Evolutionary conservation across 23 red algal species (phyloP).

Genomic region (Gracilaria domingensis): DNA sequence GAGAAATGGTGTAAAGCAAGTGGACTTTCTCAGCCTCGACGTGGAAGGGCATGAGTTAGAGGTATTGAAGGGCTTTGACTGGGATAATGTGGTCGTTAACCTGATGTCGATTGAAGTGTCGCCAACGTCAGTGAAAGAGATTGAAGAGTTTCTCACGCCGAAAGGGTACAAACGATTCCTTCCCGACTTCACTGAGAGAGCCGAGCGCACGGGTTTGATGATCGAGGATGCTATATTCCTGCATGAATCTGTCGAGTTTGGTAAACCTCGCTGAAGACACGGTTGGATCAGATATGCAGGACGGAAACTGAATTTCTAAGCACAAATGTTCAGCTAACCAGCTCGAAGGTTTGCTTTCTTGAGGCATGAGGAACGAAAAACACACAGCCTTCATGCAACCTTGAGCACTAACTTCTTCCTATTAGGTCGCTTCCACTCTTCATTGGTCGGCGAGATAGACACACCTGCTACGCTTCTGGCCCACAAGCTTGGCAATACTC

Average conservation of each 20-base stretch:
- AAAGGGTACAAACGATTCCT: background rate
- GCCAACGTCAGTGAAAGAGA: conserved; percentile 15
- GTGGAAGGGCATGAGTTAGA: conserved; percentile 71
- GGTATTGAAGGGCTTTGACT: conserved; percentile 67
- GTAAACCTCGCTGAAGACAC: conserved; percentile 12
- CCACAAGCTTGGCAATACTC: background rate
- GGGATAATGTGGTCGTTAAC: conserved; percentile 45
- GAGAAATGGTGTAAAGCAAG: conserved; percentile 29
- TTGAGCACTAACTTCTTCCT: background rate
- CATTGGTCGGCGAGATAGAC: background rate
- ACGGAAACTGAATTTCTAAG: background rate
- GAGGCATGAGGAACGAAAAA: background rate
- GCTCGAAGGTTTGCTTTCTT: background rate
- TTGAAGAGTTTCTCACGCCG: conserved; percentile 27
- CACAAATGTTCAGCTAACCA: background rate
- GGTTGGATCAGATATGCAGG: background rate
- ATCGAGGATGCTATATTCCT: conserved; percentile 30
- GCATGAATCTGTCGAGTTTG: conserved; percentile 37
- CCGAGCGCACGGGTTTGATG: conserved; percentile 15
- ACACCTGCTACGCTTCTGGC: background rate
- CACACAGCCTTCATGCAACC: background rate
- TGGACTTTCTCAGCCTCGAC: conserved; percentile 70
- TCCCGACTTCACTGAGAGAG: background rate
- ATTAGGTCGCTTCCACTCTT: background rate
- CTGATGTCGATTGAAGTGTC: conserved; percentile 46